Evolutionary conservation across 306 rosid genomes (phyloP).

Genomic region (Cucurbita pepo): DNA sequence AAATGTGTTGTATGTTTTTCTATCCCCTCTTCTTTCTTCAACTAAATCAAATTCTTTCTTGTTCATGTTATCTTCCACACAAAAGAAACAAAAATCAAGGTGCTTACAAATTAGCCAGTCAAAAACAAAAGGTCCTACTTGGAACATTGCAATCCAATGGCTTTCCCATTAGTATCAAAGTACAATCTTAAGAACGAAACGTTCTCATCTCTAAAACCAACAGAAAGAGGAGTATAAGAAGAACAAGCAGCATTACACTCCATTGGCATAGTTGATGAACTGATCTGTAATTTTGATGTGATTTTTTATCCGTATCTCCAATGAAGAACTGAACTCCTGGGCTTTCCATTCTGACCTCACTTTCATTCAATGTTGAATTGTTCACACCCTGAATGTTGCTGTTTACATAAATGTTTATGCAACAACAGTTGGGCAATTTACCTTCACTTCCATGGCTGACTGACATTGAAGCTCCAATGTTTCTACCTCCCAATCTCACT

Average conservation of each 20-base stretch:
- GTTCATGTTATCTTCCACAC: neutral
- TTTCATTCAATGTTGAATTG: slow-evolving; percentile 19
- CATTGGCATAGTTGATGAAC: neutral
- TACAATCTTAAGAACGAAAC: neutral
- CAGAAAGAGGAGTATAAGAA: neutral
- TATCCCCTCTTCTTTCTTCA: neutral
- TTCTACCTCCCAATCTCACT: slow-evolving; percentile 14
- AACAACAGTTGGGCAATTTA: slow-evolving; percentile 14
- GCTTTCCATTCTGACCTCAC: slow-evolving; percentile 25
- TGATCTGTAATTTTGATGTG: neutral
- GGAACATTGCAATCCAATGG: neutral
- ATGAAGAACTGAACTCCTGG: slow-evolving; percentile 31
- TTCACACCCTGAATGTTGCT: slow-evolving; percentile 32
- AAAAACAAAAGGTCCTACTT: too few species aligned
- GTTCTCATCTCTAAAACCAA: neutral
- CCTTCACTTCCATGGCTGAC: neutral
- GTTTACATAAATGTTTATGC: slow-evolving; percentile 36
- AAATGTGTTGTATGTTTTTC: neutral
- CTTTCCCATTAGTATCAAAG: neutral
- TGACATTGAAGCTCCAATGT: slow-evolving; percentile 29
- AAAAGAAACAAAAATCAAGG: too few species aligned
- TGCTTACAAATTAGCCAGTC: too few species aligned
- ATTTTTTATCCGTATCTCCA: slow-evolving; percentile 8
- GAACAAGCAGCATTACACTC: neutral
- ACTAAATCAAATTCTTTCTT: neutral